Evolutionary conservation across 2,329 filamentous ascomycete species (phyloP), one percentile per base, ranked within the genome.

Genomic region (Cercospora sesami): DNA sequence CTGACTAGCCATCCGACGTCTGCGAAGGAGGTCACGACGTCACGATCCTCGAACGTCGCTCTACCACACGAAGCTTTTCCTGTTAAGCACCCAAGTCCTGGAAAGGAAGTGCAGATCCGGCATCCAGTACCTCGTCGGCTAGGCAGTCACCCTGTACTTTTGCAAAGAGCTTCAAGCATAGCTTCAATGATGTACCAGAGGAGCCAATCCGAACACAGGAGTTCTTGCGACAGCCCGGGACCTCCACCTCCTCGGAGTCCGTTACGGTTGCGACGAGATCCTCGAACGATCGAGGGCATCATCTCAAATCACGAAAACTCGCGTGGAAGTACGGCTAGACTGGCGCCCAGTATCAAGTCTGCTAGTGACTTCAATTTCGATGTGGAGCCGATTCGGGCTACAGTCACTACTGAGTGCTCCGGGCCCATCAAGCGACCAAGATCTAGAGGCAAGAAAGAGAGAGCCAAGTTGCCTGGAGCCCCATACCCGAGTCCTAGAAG

Each of bases 231-330:
- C 8, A 70, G 66, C 36, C 77, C 77, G 26, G 78, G 77, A 53
- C 76, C 77, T 21, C 77, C 77, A 12, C 77, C 77, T 16, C 76
- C 77, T n/a, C 73, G 73, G 8, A 78, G 75, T 61, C 77, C 78
- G 2, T 64, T 79, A 36, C 67, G 78, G 57, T 55, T 75, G 16
- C 67, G 71, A 36, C 68, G 71, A 18, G 75, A 75, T 58, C 71
- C 71, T 14, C 64, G 71, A 12, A 75, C 69, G 3, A 75, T 77
- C 36, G 75, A 76, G 23, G 69, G 65, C n/a, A 60, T 75, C 21
- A 71, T 75, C 4, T 63, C 69, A 1, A 61, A 67, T 10, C 67
- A 73, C 36, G 69, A 68, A 36, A 65, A 45, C 58, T 36, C 65
- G 12, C 68, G 72, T 9, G 73, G 69, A 62, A 60, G 70, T n/a